Evolutionary conservation across 768 basidiomycete species (phyloP).

Genomic region (Mycena filopes): DNA sequence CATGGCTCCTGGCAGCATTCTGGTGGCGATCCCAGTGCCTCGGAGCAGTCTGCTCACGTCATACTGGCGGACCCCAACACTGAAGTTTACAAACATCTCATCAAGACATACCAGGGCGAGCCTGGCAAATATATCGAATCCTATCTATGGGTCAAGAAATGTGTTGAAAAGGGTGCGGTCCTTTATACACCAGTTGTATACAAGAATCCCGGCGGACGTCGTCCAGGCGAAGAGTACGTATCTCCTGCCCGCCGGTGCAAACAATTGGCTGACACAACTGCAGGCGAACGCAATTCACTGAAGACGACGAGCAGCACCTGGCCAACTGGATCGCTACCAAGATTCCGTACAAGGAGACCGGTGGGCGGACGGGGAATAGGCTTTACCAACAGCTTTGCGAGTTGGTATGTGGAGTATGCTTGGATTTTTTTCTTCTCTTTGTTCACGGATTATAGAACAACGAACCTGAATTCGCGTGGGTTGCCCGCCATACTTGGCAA

Average conservation of each 20-base stretch:
- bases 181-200: constrained; percentile 81
- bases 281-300: constrained; percentile 83
- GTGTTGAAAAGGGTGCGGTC: constrained; percentile 73
- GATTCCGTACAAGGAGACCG: constrained; percentile 86
- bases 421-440: constrained; percentile 1
- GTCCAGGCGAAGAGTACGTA: constrained; percentile 83
- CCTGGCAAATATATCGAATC: constrained; percentile 83
- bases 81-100: constrained; percentile 77
- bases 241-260: constrained; percentile 9
- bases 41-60: constrained; percentile 76
- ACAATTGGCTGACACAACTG: neutral
- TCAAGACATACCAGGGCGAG: constrained; percentile 76
- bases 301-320: constrained; percentile 78
- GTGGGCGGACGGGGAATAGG: constrained; percentile 84
- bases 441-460: constrained; percentile 51
- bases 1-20: constrained; percentile 64
- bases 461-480: constrained; percentile 84
- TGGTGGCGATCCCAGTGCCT: constrained; percentile 80
- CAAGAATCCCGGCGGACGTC: constrained; percentile 85
- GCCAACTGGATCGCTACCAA: constrained; percentile 85
- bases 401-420: constrained; percentile 55
- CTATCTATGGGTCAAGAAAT: constrained; percentile 86
- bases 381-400: constrained; percentile 86
- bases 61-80: constrained; percentile 86
- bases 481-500: constrained; percentile 86